Conservation (phyloP, 768 basidiomycete genomes). For the Lentinus brumalis region DNA sequence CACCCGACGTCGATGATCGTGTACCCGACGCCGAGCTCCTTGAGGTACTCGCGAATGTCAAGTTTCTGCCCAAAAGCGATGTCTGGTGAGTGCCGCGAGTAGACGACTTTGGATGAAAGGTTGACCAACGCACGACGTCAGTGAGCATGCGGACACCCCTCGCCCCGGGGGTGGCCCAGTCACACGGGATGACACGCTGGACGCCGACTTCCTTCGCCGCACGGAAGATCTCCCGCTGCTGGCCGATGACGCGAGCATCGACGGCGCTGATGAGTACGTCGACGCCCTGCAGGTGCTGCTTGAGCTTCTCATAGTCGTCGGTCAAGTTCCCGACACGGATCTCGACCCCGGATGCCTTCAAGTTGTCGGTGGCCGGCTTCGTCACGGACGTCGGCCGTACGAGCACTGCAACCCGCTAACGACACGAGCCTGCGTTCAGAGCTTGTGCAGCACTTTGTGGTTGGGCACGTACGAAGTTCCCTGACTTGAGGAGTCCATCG, state of each 20-base stretch:
- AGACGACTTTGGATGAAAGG: no score
- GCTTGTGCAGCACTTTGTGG: not conserved
- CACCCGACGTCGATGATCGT: conserved; percentile 33
- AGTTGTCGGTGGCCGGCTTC: conserved; percentile 15
- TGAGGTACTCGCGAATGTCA: conserved; percentile 25
- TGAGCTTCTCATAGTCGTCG: conserved; percentile 16
- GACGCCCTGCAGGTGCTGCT: conserved; percentile 19
- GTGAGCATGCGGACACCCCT: conserved; percentile 11
- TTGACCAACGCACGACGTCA: conserved; percentile 1
- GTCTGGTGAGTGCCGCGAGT: not conserved
- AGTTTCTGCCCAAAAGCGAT: conserved; percentile 20
- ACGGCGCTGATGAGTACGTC: conserved; percentile 23
- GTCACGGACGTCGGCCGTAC: conserved; percentile 16
- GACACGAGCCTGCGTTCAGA: not conserved
- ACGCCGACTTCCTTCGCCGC: conserved; percentile 24
- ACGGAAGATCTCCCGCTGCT: conserved; percentile 19
- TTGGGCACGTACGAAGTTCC: conserved; percentile 18
- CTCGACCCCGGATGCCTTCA: conserved; percentile 6
- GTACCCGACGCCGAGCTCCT: conserved; percentile 23
- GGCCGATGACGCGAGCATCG: not conserved
- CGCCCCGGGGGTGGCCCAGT: conserved; percentile 13
- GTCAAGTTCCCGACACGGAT: conserved; percentile 4
- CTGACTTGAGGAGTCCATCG: conserved; percentile 14
- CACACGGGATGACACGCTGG: conserved; percentile 20
- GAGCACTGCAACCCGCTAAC: conserved; percentile 16